Percentiles rank a stretch among this genome's conserved stretches.
Evolutionary conservation across 768 basidiomycete species (phyloP).

Genomic region (Cystofilobasidium macerans): DNA sequence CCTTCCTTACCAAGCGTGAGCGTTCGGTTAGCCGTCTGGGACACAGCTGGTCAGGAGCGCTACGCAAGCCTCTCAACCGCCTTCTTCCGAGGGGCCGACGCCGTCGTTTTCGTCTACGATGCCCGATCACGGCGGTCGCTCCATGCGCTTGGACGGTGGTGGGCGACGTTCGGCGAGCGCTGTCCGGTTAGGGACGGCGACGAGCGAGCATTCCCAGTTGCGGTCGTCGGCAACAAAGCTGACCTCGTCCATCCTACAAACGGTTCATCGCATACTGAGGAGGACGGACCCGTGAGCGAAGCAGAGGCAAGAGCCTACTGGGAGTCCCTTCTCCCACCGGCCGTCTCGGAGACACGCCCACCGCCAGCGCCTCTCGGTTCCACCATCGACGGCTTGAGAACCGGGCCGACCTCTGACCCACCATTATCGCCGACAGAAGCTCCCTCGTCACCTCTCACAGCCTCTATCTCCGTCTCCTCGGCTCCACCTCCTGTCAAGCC

Average conservation of each 20-base stretch:
- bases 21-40: conserved; percentile 62
- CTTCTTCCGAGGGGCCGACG: conserved; percentile 77
- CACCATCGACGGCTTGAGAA: too few species aligned
- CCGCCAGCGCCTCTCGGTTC: too few species aligned
- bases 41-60: conserved; percentile 63
- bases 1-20: conserved; percentile 37
- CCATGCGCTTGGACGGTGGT: conserved; percentile 56
- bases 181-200: conserved; percentile 46
- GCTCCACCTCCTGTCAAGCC: conserved; percentile 1
- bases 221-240: conserved; percentile 62
- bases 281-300: conserved; percentile 16
- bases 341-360: conserved; percentile 7
- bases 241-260: too few species aligned
- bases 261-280: conserved; percentile 29
- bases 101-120: conserved; percentile 68
- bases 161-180: conserved; percentile 58
- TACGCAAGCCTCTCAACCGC: conserved; percentile 70
- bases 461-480: neutral
- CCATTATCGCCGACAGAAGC: neutral
- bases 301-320: conserved; percentile 47
- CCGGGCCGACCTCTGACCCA: neutral
- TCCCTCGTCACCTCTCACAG: neutral
- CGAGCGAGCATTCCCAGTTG: conserved; percentile 51
- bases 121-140: conserved; percentile 57
- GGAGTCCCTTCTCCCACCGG: conserved; percentile 50